These are phyloP conservation scores for Sarocladium strictum DNA, from an alignment of 2,329 filamentous ascomycete genomes.

Conservation along the genomic window DNA sequence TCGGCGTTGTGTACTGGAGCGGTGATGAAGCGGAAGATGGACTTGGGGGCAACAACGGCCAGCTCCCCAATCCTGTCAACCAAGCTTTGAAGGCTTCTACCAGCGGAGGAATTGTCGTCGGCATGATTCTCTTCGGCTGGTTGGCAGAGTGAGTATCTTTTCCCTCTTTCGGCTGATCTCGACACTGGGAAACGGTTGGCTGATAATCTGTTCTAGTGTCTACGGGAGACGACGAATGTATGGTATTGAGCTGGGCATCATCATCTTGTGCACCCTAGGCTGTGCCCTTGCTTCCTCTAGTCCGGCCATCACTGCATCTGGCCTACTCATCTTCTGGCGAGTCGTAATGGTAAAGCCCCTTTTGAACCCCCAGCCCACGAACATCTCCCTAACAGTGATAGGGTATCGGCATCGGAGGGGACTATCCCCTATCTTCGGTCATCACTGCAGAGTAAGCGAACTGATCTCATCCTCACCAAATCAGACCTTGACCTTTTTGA, in stretches of 20 bases:
- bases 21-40: constrained; percentile 33
- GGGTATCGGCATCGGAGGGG: constrained; percentile 72
- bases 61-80: constrained; percentile 58
- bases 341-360: constrained; percentile 54
- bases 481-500: too few species aligned
- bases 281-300: constrained; percentile 59
- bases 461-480: background rate
- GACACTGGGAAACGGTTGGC: too few species aligned
- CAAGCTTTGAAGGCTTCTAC: constrained; percentile 79
- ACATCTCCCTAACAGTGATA: constrained; percentile 12
- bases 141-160: constrained; percentile 56
- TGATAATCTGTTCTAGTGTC: constrained; percentile 27
- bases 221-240: constrained; percentile 79
- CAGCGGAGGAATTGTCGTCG: constrained; percentile 71
- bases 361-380: background rate
- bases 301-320: constrained; percentile 51
- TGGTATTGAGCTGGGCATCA: constrained; percentile 67
- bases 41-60: constrained; percentile 46
- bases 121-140: constrained; percentile 72
- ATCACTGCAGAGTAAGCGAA: constrained; percentile 64
- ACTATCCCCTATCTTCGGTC: constrained; percentile 75
- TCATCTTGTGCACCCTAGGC: constrained; percentile 64
- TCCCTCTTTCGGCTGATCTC: too few species aligned
- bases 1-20: constrained; percentile 73
- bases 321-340: constrained; percentile 67